These are phyloP conservation scores for Lotus japonicus DNA, from an alignment of 306 rosid species.

Conservation along the genomic window DNA sequence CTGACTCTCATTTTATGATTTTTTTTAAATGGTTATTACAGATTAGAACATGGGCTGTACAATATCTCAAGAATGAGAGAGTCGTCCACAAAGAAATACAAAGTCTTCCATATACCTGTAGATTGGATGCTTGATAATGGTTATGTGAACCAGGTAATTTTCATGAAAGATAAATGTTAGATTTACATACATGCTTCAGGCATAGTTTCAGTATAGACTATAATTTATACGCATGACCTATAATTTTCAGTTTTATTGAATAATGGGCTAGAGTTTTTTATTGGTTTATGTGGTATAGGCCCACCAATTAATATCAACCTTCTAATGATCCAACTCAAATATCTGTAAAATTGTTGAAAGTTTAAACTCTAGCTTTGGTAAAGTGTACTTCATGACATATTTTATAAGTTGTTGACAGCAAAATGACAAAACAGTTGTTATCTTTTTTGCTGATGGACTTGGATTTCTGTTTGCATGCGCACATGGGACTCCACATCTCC, in stretches of 20 bases:
- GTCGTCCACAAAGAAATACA: conserved; percentile 74
- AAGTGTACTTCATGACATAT: not conserved
- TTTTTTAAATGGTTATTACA: conserved; percentile 24
- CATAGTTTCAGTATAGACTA: not conserved
- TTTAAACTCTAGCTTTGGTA: no score
- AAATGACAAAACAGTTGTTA: conserved; percentile 42
- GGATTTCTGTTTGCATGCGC: conserved; percentile 29
- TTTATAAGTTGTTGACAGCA: conserved; percentile 24
- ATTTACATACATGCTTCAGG: not conserved
- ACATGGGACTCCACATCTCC: conserved; percentile 41
- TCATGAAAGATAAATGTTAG: not conserved
- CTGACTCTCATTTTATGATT: not conserved
- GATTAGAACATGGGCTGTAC: conserved; percentile 91
- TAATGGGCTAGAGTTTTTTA: not conserved
- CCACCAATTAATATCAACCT: not conserved
- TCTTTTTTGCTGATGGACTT: conserved; percentile 15
- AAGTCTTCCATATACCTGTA: conserved; percentile 70
- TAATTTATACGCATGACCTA: no score
- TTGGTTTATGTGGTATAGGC: not conserved
- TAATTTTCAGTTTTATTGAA: no score
- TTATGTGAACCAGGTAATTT: conserved; percentile 69
- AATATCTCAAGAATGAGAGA: conserved; percentile 87
- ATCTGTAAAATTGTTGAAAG: not conserved
- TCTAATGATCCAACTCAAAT: not conserved
- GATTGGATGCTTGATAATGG: conserved; percentile 96